Conservation (phyloP, 2,329 filamentous ascomycete species). For the Phialophora macrospora region DNA sequence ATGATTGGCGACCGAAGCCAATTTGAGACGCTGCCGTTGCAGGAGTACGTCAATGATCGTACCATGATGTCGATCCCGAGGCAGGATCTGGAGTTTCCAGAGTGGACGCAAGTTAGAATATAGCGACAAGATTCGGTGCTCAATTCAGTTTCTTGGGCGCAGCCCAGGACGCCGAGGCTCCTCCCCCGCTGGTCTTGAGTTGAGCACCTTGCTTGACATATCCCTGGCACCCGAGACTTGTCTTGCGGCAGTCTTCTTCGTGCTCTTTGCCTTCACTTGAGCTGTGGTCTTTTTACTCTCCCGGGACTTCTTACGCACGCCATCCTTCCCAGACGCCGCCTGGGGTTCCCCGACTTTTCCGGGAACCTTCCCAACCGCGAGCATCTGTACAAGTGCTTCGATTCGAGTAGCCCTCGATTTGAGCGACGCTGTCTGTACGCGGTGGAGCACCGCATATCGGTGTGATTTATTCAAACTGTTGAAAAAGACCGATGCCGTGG, state of each 20-base stretch:
- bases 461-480: slow-evolving; percentile 53
- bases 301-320: neutral
- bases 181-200: neutral
- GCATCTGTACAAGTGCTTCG: slow-evolving; percentile 48
- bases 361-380: slow-evolving; percentile 41
- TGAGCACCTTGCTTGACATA: neutral
- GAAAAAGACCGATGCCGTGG: slow-evolving; percentile 49
- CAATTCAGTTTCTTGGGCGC: slow-evolving; percentile 10
- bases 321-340: neutral
- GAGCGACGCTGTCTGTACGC: slow-evolving; percentile 51
- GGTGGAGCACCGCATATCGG: slow-evolving; percentile 54
- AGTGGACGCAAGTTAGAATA: slow-evolving; percentile 30
- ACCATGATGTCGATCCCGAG: slow-evolving; percentile 33
- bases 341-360: neutral
- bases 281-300: neutral
- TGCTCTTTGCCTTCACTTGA: neutral
- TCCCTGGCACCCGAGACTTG: neutral
- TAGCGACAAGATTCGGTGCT: neutral
- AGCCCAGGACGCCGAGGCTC: slow-evolving; percentile 15
- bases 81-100: slow-evolving; percentile 31
- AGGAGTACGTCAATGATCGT: slow-evolving; percentile 32
- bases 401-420: slow-evolving; percentile 48
- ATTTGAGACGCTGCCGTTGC: slow-evolving; percentile 28
- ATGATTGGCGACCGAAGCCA: slow-evolving; percentile 32
- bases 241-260: neutral